Evolutionary conservation across 2,329 filamentous ascomycete species (phyloP).

Genomic region (Aspergillus sp.): DNA sequence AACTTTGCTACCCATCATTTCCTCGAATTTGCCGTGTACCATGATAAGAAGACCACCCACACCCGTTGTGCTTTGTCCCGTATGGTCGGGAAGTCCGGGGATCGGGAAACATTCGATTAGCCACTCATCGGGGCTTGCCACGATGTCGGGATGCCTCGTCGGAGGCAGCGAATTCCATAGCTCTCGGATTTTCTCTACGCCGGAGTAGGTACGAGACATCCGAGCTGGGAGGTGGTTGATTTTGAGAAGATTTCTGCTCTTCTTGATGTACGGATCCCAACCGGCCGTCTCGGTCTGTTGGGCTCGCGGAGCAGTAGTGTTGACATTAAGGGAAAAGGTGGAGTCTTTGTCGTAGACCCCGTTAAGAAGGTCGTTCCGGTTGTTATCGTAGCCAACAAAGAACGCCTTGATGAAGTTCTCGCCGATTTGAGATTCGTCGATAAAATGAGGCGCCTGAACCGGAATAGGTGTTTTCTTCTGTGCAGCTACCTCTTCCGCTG

Average conservation of each 20-base stretch:
- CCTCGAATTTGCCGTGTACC: slow-evolving; percentile 82
- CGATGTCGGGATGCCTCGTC: slow-evolving; percentile 73
- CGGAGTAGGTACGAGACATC: slow-evolving; percentile 65
- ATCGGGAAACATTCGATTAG: slow-evolving; percentile 78
- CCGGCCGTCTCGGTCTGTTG: slow-evolving; percentile 46
- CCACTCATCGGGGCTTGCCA: slow-evolving; percentile 68
- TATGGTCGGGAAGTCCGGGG: slow-evolving; percentile 68
- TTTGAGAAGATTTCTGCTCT: slow-evolving; percentile 74
- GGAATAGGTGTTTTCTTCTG: slow-evolving; percentile 59
- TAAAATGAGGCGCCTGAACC: slow-evolving; percentile 66
- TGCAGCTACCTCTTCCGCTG: slow-evolving; percentile 66
- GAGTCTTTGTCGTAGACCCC: slow-evolving; percentile 75
- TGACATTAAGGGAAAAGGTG: slow-evolving; percentile 73
- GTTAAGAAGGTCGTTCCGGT: slow-evolving; percentile 62
- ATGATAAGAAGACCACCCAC: slow-evolving; percentile 76
- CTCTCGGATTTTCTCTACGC: slow-evolving; percentile 63
- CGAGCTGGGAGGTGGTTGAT: slow-evolving; percentile 62
- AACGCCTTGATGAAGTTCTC: slow-evolving; percentile 75
- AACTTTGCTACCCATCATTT: slow-evolving; percentile 60
- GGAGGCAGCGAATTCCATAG: slow-evolving; percentile 69
- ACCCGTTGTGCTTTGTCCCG: slow-evolving; percentile 60
- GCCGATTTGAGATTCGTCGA: slow-evolving; percentile 71
- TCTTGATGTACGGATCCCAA: slow-evolving; percentile 74
- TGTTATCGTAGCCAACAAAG: slow-evolving; percentile 69
- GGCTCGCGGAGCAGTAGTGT: slow-evolving; percentile 57